phyloP scores from a whole-genome alignment of 257 asterid genomes.

The Ballota nigra region DNA sequence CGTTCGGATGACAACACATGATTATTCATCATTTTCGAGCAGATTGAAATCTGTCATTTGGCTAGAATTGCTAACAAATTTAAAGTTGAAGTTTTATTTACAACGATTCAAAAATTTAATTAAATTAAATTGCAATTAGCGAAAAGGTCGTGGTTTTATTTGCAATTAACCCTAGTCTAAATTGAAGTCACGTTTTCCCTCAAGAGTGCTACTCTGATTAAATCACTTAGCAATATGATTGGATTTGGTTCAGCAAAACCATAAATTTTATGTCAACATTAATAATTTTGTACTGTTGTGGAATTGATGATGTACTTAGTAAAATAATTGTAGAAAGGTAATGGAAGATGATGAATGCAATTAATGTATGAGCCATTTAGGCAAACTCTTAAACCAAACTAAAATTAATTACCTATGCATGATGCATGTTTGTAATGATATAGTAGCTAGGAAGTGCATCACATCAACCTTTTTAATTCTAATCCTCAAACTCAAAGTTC shows the following conservation, averaged over 20 bases:
- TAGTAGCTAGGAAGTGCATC: constrained; percentile 13
- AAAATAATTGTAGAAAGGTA: background rate
- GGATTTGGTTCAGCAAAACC: constrained; percentile 15
- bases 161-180: no score
- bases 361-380: constrained; percentile 25
- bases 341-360: constrained; percentile 33
- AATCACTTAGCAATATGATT: background rate
- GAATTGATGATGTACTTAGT: background rate
- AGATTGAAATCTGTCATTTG: no score
- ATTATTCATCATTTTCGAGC: no score
- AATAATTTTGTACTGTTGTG: background rate
- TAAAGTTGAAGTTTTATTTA: no score
- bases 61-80: no score
- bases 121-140: no score
- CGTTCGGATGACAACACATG: no score
- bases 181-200: no score
- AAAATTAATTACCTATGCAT: constrained; percentile 6
- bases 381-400: constrained; percentile 33
- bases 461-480: constrained; percentile 22
- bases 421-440: background rate
- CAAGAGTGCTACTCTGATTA: no score
- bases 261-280: background rate
- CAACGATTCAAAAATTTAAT: no score
- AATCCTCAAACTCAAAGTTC: constrained; percentile 19
- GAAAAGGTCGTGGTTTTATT: no score